Percentiles rank a stretch among this genome's conserved stretches.
phyloP scores from a whole-genome alignment of 148 eudicot species.

The Gaultheria prostrata region DNA sequence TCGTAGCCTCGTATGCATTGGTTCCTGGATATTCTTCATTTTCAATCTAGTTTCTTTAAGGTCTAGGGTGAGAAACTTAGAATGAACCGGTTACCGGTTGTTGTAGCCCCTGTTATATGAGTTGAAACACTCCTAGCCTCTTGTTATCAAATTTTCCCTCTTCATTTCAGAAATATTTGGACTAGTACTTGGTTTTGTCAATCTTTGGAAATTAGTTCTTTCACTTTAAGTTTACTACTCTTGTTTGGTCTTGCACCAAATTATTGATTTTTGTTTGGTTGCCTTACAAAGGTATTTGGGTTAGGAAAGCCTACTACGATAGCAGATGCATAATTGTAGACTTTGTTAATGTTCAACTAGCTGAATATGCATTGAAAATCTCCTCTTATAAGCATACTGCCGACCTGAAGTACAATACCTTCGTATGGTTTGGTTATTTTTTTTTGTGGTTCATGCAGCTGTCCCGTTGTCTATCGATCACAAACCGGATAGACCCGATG shows the following conservation, averaged over 20 bases:
- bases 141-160: not conserved
- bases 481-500: conserved; percentile 79
- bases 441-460: conserved; percentile 41
- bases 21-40: conserved; percentile 4
- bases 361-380: not conserved
- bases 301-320: not conserved
- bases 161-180: not conserved
- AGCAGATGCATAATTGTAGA: no score
- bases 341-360: not conserved
- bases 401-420: not conserved
- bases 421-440: not conserved
- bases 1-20: not conserved
- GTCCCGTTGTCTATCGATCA: conserved; percentile 68
- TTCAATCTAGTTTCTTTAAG: not conserved
- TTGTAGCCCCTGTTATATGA: not conserved
- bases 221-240: no score
- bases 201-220: no score
- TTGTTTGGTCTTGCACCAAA: conserved; percentile 3
- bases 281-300: not conserved
- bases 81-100: not conserved
- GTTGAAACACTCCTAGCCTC: not conserved
- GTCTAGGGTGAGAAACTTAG: not conserved
- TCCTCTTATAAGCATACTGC: not conserved
- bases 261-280: not conserved
- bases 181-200: not conserved